Evolutionary conservation across 768 basidiomycete species (phyloP), one percentile per base, ranked within the genome.

Genomic region (Lentinula edodes): DNA sequence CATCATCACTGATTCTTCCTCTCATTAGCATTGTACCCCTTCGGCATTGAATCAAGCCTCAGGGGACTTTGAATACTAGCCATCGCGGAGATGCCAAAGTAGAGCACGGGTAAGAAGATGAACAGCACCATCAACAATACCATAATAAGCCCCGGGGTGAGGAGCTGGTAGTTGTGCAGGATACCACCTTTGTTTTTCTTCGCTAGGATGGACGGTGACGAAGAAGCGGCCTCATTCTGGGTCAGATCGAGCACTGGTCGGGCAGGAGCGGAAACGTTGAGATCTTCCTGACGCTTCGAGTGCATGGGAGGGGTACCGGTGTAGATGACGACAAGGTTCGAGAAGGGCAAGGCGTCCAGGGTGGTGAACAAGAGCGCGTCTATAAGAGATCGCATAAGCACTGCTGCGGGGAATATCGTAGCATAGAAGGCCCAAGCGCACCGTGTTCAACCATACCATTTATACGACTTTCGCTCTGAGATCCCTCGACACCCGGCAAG

Each of bases 21-120:
- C 70, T 90, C 89, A 54, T 78, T 76, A 5, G 88, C 85, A 67
- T 74, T 85, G 68, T 81, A 90, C 6, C 83, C 83, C 72, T 86
- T 90, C 16, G 87, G 84, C 8, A 79, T 73, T 61, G 88, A 88
- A 41, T 81, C 79, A 39, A 84, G 77, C 52, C 88, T 67, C 1
- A 88, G 66, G 1, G 90, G 85, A 51, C 83, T 86, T 70, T 91
- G 88, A 62, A 93, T 90, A 66, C 87, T 87, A 20, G 88, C 81
- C 43, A 93, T 78, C 0, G 90, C 84, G 20, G 73, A 78, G 57
- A 92, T 79, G 34, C 87, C 87, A 42, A 89, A 60, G 69, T 86
- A 74, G 10, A 90, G 69, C 52, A 88, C 72, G 0, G 93, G 90
- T 23, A 93, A 68, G 12, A 90, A 75, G 54, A 91, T 67, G 70